A percentile compares a stretch with the other conserved stretches of the same genome.
phyloP scores from a whole-genome alignment of 768 basidiomycete genomes.

The Hericium rajendrae region DNA sequence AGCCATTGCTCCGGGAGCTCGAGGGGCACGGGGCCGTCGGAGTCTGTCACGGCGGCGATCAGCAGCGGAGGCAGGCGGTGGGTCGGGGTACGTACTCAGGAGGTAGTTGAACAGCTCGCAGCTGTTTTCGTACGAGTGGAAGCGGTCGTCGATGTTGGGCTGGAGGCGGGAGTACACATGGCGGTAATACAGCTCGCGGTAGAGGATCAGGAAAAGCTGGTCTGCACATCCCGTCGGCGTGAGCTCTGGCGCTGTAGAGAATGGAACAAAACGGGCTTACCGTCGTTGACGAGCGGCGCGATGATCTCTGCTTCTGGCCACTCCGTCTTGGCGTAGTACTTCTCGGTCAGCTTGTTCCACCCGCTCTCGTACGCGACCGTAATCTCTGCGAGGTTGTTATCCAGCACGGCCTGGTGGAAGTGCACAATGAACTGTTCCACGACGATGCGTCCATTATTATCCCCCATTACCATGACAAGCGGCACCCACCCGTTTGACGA shows the following conservation, averaged over 20 bases:
- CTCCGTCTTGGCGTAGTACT: constrained; percentile 87
- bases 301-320: constrained; percentile 98
- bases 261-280: constrained; percentile 30
- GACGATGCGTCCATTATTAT: constrained; percentile 1
- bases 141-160: constrained; percentile 94
- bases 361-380: constrained; percentile 92
- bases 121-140: constrained; percentile 96
- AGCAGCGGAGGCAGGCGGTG: background rate
- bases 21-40: constrained; percentile 87
- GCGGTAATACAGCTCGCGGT: constrained; percentile 91
- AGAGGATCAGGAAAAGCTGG: constrained; percentile 92
- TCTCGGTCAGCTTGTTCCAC: constrained; percentile 95
- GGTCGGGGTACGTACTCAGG: constrained; percentile 51
- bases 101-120: constrained; percentile 98
- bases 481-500: constrained; percentile 70
- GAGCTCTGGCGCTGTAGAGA: background rate
- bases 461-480: background rate
- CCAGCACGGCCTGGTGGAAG: constrained; percentile 87
- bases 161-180: constrained; percentile 94
- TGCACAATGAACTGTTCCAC: constrained; percentile 77
- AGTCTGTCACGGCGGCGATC: constrained; percentile 43
- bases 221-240: constrained; percentile 35
- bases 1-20: constrained; percentile 96
- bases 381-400: constrained; percentile 87
- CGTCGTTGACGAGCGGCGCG: constrained; percentile 88